Base-by-base conservation (phyloP, 495 filamentous ascomycete species). In the Aspergillus affinis region DNA sequence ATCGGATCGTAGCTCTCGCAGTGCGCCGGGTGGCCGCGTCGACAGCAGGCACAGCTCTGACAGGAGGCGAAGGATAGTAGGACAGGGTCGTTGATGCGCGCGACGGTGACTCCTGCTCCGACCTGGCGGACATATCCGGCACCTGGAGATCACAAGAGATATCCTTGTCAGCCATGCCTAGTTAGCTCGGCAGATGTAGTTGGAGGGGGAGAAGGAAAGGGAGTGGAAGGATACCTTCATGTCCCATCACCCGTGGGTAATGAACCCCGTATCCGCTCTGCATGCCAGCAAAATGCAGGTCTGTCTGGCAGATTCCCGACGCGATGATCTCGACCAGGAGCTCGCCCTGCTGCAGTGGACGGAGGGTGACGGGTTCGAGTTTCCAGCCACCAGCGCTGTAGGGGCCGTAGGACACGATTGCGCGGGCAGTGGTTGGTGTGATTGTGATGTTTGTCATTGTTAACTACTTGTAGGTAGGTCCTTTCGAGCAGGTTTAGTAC, bases 41-140 rank as follows among this genome's bases (percentile, higher is more conserved):
- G 15, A 48, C 67, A 69, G 4, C 20, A 50, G 29, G 48, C 18
- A 61, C 76, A 78, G n/a, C 52, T 45, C 15, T 65, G 48, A 64
- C 75, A 77, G 48, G 68, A 63, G 6, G 67, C 67, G 61, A 77
- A 77, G 36, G 72, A 74, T 50, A 78, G 65, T 59, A 78, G 66
- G 54, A 80, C 78, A 19, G 73, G 67, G 65, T 82, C n/a, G n/a
- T n/a, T n/a, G n/a, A n/a, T n/a, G n/a, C n/a, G n/a, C n/a, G n/a
- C n/a, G n/a, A n/a, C n/a, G n/a, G n/a, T n/a, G n/a, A n/a, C n/a
- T n/a, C n/a, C n/a, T n/a, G 70, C 66, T 21, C 80, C 81, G 20
- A 77, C 44, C 15, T 65, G 64, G 45, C 74, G 61, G 12, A 84
- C 68, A 30, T 76, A 62, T 18, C 81, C 81, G 6, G 78, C 69